Evolutionary conservation across 139 green algal genomes (phyloP).

Genomic region (Chlamydomonas asymmetrica): DNA sequence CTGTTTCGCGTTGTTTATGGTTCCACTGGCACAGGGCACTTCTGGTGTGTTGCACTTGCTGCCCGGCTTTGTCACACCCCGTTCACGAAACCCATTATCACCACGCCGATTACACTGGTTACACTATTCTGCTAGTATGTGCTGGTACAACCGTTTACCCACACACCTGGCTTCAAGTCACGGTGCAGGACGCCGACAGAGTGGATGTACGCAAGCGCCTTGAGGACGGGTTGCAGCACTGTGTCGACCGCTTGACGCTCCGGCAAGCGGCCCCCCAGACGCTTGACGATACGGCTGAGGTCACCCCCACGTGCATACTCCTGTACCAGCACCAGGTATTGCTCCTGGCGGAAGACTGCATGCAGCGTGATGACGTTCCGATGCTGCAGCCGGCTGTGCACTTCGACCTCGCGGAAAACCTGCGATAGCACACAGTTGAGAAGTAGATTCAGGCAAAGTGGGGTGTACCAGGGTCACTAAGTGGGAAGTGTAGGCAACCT

Average conservation of each 20-base stretch:
- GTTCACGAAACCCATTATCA: not conserved
- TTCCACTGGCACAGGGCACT: not conserved
- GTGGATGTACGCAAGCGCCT: conserved; percentile 43
- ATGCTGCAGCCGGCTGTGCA: conserved; percentile 45
- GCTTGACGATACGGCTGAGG: conserved; percentile 29
- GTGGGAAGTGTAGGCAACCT: not conserved
- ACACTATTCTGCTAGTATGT: not conserved
- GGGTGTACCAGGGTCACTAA: not conserved
- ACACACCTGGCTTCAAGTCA: conserved; percentile 48
- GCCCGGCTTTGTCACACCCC: not conserved
- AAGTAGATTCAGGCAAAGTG: too few species aligned
- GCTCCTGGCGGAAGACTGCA: conserved; percentile 12
- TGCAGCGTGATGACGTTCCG: conserved; percentile 38
- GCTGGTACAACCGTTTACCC: too few species aligned
- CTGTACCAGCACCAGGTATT: conserved; percentile 36
- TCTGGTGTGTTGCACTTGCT: not conserved
- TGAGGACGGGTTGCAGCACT: conserved; percentile 43
- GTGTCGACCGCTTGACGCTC: conserved; percentile 34
- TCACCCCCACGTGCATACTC: conserved; percentile 42
- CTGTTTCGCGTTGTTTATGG: not conserved
- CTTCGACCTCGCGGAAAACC: conserved; percentile 38
- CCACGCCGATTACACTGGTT: not conserved
- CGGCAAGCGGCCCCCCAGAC: conserved; percentile 33
- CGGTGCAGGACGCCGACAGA: conserved; percentile 37
- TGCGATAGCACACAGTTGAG: too few species aligned